Base-by-base conservation (phyloP, 257 asterid species). In the Lantana camara region DNA sequence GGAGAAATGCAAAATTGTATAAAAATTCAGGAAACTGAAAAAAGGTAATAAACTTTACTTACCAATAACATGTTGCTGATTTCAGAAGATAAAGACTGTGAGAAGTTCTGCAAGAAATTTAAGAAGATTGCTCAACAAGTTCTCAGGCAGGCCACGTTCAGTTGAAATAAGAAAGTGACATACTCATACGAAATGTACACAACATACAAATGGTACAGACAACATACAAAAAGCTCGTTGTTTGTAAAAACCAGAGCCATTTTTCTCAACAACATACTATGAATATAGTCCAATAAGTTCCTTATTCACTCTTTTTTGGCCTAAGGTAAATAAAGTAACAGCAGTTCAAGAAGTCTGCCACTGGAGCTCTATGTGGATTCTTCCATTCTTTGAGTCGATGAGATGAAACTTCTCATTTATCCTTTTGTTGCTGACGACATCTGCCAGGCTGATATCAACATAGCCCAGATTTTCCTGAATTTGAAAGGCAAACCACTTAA, bases 301-400 rank as follows among this genome's bases (percentile, higher is more conserved):
- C 8, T 35, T 35, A 7, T 35, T 35, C 40, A 3, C 7, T 35
- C 9, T 5, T 10, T 11, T 1, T 11, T 41, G 2, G 3, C 46
- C 27, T 20, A 6, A 22, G 37, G 37, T 9, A 27, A 23, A 38
- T 10, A 3, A 29, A 35, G n/a, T n/a, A n/a, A n/a, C n/a, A n/a
- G n/a, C 12, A 45, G 41, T 19, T 69, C 64, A 75, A 57, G 80
- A 75, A 27, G 85, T 76, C 38, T 66, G 78, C 85, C 85, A 79
- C 59, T 73, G 82, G 62, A 79, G 63, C 85, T 79, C 82, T 11
- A 79, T 61, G 24, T 72, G 85, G 48, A 79, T 62, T 17, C 66
- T 50, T 21, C 85, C 82, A 49, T 76, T 79, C 79, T 79, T 79
- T 9, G 85, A 79, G 68, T 79, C 82, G 20, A 79, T 79, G 13